Evolutionary conservation across 2,329 filamentous ascomycete species (phyloP).

Genomic region (Pseudophaeomoniella oleicola): DNA sequence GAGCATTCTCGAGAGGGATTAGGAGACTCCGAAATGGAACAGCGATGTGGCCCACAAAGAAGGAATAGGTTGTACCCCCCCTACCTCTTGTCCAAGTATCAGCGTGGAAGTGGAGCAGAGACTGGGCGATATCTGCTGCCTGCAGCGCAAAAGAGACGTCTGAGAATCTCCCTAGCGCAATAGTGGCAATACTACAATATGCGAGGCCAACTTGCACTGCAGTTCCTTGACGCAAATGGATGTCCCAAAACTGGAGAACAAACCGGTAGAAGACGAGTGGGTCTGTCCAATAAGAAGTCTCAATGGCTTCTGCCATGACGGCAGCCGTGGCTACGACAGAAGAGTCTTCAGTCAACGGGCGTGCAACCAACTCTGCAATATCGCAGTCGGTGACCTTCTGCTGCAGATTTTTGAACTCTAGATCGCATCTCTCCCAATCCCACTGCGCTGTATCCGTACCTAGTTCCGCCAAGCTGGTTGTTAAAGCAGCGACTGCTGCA

Average conservation of each 20-base stretch:
- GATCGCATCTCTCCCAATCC: conserved; percentile 65
- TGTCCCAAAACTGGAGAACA: conserved; percentile 41
- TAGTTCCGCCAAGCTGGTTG: conserved; percentile 55
- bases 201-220: conserved; percentile 44
- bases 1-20: conserved; percentile 35
- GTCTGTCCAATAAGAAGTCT: conserved; percentile 46
- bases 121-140: conserved; percentile 37
- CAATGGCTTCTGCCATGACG: conserved; percentile 43
- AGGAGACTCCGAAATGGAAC: conserved; percentile 37
- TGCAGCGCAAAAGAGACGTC: conserved; percentile 39
- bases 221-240: conserved; percentile 39
- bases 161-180: conserved; percentile 42
- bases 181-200: conserved; percentile 42
- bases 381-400: conserved; percentile 45
- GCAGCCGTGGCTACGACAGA: conserved; percentile 32
- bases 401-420: conserved; percentile 52
- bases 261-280: conserved; percentile 44
- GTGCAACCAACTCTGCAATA: conserved; percentile 19
- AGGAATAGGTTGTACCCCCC: conserved; percentile 40
- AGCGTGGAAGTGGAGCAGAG: conserved; percentile 36
- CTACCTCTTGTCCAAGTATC: conserved; percentile 40
- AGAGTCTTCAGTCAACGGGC: conserved; percentile 26
- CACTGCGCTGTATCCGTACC: conserved; percentile 51
- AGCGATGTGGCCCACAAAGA: conserved; percentile 48
- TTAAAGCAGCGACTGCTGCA: conserved; percentile 54